Percentiles rank a stretch among this genome's conserved stretches.
These are phyloP conservation scores for Tardiomyces depauwii DNA, from an alignment of 1,139 yeast genomes.

Conservation along the genomic window DNA sequence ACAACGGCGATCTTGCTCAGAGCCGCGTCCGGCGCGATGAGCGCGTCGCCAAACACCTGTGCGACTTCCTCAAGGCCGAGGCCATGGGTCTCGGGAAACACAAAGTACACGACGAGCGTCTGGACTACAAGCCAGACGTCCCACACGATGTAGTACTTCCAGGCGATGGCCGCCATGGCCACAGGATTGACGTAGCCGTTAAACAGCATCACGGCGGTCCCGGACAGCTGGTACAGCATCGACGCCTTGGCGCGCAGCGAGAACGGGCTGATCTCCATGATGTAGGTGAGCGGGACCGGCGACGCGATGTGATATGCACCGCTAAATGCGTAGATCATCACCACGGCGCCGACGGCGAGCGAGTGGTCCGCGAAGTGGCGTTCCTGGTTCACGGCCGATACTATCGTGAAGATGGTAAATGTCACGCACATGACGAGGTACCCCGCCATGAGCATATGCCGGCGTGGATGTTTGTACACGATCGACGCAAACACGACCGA, in stretches of 20 bases:
- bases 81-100: slow-evolving; percentile 36
- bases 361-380: slow-evolving; percentile 1
- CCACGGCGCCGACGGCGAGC: not conserved
- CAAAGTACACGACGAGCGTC: slow-evolving; percentile 24
- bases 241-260: slow-evolving; percentile 28
- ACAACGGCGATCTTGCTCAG: slow-evolving; percentile 16
- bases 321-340: slow-evolving; percentile 11
- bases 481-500: slow-evolving; percentile 13
- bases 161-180: slow-evolving; percentile 46
- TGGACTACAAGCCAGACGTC: slow-evolving; percentile 2
- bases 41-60: slow-evolving; percentile 15
- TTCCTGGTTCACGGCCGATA: slow-evolving; percentile 9
- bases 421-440: slow-evolving; percentile 18
- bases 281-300: slow-evolving; percentile 23
- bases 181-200: slow-evolving; percentile 46
- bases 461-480: slow-evolving; percentile 26
- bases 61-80: slow-evolving; percentile 36
- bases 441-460: slow-evolving; percentile 13
- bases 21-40: slow-evolving; percentile 15
- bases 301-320: slow-evolving; percentile 5
- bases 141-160: slow-evolving; percentile 44
- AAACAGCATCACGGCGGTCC: slow-evolving; percentile 19
- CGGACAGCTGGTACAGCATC: slow-evolving; percentile 14
- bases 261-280: slow-evolving; percentile 32
- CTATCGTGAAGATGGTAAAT: slow-evolving; percentile 13